Evolutionary conservation across 441 rosid genomes (phyloP).

Genomic region (Gossypium laxum): DNA sequence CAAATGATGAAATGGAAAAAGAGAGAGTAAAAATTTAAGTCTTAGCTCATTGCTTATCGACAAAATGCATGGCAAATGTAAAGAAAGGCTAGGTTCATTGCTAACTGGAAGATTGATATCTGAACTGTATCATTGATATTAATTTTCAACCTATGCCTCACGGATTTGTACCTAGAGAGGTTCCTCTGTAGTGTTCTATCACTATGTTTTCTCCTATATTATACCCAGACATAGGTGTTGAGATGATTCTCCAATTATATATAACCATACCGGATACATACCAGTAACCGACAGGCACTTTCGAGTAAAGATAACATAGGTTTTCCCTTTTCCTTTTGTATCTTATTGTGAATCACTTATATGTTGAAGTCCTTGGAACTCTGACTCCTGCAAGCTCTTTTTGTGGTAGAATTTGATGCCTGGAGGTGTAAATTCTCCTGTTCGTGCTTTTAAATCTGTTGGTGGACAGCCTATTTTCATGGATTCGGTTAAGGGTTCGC

Average conservation of each 20-base stretch:
- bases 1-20: not conserved
- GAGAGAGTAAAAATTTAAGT: too few species aligned
- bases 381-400: not conserved
- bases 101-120: not conserved
- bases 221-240: not conserved
- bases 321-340: not conserved
- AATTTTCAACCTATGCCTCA: not conserved
- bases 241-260: not conserved
- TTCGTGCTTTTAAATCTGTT: conserved; percentile 87
- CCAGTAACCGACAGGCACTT: not conserved
- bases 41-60: not conserved
- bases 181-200: not conserved
- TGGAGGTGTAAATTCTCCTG: conserved; percentile 93
- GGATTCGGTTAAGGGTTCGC: conserved; percentile 86
- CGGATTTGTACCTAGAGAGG: not conserved
- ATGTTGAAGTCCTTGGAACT: not conserved
- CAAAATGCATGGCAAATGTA: not conserved
- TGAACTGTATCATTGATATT: not conserved
- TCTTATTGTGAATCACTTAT: not conserved
- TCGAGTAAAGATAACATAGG: not conserved
- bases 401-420: conserved; percentile 72
- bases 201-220: not conserved
- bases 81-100: not conserved
- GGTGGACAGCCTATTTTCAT: conserved; percentile 82
- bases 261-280: not conserved